Evolutionary conservation across 345 rosid species (phyloP).

Genomic region (Mercurialis annua): DNA sequence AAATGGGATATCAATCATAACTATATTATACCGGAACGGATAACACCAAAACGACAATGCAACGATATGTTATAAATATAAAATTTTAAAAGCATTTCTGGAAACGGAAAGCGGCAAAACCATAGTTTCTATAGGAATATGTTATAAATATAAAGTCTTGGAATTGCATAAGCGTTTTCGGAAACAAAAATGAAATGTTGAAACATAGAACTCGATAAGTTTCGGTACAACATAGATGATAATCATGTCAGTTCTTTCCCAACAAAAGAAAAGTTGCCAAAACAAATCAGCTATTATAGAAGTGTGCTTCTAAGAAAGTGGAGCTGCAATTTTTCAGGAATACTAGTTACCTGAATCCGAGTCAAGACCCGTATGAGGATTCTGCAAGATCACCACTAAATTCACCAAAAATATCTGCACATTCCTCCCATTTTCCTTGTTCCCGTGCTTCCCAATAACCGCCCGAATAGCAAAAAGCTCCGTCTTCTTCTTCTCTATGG

Average conservation of each 20-base stretch:
- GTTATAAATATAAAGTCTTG: too few species aligned
- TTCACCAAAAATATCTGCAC: constrained; percentile 81
- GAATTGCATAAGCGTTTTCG: too few species aligned
- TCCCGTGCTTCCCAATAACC: constrained; percentile 96
- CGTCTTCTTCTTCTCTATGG: constrained; percentile 47
- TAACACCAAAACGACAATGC: too few species aligned
- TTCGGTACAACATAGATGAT: too few species aligned
- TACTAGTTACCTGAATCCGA: constrained; percentile 27
- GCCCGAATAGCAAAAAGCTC: constrained; percentile 60
- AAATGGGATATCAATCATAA: not conserved
- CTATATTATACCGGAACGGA: too few species aligned
- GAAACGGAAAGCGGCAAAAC: too few species aligned
- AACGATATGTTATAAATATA: too few species aligned
- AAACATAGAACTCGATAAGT: too few species aligned
- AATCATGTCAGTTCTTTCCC: too few species aligned
- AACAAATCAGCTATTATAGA: not conserved
- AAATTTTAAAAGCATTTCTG: too few species aligned
- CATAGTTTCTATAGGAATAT: too few species aligned
- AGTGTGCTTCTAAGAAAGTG: not conserved
- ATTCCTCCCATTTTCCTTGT: constrained; percentile 60
- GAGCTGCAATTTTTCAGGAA: not conserved
- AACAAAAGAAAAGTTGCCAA: not conserved
- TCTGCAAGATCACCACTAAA: constrained; percentile 43
- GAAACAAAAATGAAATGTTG: too few species aligned
- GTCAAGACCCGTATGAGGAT: constrained; percentile 28